These are phyloP conservation scores for Fusarium stilboides DNA, from an alignment of 2,329 filamentous ascomycete genomes.

Conservation along the genomic window DNA sequence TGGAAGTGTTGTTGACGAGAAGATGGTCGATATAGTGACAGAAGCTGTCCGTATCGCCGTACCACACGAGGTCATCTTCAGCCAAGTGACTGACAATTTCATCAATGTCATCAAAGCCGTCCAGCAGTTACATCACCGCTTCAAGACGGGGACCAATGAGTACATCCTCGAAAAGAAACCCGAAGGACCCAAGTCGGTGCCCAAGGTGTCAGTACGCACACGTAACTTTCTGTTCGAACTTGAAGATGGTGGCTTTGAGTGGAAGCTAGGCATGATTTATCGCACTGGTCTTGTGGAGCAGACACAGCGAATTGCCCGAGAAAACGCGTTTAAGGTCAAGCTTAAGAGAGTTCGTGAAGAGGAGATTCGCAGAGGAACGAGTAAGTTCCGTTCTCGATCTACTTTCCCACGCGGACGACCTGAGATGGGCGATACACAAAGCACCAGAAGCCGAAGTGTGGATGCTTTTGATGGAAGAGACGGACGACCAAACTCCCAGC, in stretches of 20 bases:
- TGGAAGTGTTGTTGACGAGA: slow-evolving; percentile 77
- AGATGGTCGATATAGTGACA: slow-evolving; percentile 84
- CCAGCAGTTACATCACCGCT: slow-evolving; percentile 93
- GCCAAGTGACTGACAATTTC: slow-evolving; percentile 93
- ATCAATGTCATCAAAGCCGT: slow-evolving; percentile 89
- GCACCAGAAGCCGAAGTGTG: slow-evolving; percentile 69
- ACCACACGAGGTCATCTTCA: slow-evolving; percentile 91
- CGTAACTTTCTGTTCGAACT: slow-evolving; percentile 90
- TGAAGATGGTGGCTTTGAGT: slow-evolving; percentile 97
- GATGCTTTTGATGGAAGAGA: slow-evolving; percentile 60
- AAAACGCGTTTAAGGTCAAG: slow-evolving; percentile 91
- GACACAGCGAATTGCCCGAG: slow-evolving; percentile 87
- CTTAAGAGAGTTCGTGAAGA: slow-evolving; percentile 86
- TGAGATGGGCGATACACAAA: slow-evolving; percentile 53
- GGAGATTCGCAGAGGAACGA: slow-evolving; percentile 68
- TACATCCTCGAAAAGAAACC: slow-evolving; percentile 90
- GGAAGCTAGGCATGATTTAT: slow-evolving; percentile 96
- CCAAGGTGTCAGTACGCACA: slow-evolving; percentile 86
- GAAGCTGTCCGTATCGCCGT: slow-evolving; percentile 91
- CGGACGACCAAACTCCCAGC: slow-evolving; percentile 50
- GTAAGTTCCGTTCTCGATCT: slow-evolving; percentile 70
- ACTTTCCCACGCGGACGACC: slow-evolving; percentile 58
- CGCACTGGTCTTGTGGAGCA: slow-evolving; percentile 90
- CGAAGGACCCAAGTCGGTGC: slow-evolving; percentile 87
- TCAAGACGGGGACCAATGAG: slow-evolving; percentile 88